Evolutionary conservation across 2,329 filamentous ascomycete species (phyloP).

Genomic region (Mycosphaerella sp.): DNA sequence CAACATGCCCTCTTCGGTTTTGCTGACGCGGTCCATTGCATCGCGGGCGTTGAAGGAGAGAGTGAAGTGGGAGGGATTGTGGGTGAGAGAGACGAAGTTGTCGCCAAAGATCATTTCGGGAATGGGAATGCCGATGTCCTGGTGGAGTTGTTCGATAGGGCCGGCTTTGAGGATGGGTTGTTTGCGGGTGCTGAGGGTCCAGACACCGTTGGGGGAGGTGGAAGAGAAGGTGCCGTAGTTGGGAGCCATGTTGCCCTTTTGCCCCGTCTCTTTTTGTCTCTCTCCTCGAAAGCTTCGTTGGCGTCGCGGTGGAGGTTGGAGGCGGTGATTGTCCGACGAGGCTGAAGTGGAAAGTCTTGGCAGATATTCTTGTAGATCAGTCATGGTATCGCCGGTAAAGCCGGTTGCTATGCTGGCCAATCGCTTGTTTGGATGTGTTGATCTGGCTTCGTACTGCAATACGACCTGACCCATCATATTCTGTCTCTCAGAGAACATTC

Average conservation of each 20-base stretch:
- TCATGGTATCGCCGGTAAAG: no score
- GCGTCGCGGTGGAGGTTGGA: no score
- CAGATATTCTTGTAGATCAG: neutral
- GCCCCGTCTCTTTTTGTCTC: neutral
- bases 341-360: conserved; percentile 2
- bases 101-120: conserved; percentile 99
- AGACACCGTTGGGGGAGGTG: conserved; percentile 28
- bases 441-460: neutral
- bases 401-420: no score
- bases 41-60: conserved; percentile 78
- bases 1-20: conserved; percentile 84
- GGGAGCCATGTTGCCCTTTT: conserved; percentile 12
- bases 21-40: conserved; percentile 85
- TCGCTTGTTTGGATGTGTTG: no score
- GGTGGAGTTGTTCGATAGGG: conserved; percentile 79
- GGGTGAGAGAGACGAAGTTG: conserved; percentile 71
- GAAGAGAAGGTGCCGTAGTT: conserved; percentile 12
- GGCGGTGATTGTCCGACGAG: neutral
- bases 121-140: conserved; percentile 72
- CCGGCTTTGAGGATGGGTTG: conserved; percentile 89
- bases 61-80: conserved; percentile 68
- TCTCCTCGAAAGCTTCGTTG: no score
- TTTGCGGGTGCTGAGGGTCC: conserved; percentile 69
- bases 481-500: conserved; percentile 9
- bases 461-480: neutral